These are phyloP conservation scores for Desmodesmus armatus DNA, from an alignment of 139 green algal genomes.

Conservation along the genomic window DNA sequence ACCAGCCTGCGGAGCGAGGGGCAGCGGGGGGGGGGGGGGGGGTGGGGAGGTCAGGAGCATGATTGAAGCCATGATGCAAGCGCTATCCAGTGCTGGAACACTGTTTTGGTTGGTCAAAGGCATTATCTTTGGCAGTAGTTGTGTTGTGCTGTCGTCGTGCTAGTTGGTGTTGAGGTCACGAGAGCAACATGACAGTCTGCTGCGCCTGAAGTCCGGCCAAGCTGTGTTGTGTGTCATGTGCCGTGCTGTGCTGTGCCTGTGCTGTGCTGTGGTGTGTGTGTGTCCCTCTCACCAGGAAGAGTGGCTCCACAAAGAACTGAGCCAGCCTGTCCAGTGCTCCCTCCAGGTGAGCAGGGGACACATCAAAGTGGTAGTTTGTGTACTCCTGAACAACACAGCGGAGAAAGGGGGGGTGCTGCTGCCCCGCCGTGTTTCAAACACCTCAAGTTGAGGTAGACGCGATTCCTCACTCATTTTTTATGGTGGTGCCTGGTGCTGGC, in stretches of 20 bases:
- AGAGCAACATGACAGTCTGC: background rate
- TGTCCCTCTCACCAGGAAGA: conserved; percentile 74
- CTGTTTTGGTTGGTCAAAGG: no score
- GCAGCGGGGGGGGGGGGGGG: background rate
- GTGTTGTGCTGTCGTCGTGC: no score
- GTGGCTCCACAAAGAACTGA: conserved; percentile 93
- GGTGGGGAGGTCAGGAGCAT: background rate
- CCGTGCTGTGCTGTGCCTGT: background rate
- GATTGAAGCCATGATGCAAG: no score
- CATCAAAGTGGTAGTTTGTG: conserved; percentile 96
- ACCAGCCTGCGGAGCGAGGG: no score
- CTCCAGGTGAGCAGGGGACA: conserved; percentile 76
- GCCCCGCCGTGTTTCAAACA: background rate
- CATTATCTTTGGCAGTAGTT: no score
- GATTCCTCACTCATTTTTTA: no score
- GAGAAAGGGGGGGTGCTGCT: background rate
- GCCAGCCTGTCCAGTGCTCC: conserved; percentile 94
- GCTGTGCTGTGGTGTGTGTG: background rate
- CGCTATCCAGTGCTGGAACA: no score
- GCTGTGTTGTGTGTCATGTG: background rate
- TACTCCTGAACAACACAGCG: conserved; percentile 68
- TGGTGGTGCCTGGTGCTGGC: no score
- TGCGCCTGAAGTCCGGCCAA: background rate
- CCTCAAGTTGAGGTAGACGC: no score
- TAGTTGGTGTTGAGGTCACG: no score